Evolutionary conservation across 2,329 filamentous ascomycete species (phyloP).

Genomic region (Aspergillus alliaceus): DNA sequence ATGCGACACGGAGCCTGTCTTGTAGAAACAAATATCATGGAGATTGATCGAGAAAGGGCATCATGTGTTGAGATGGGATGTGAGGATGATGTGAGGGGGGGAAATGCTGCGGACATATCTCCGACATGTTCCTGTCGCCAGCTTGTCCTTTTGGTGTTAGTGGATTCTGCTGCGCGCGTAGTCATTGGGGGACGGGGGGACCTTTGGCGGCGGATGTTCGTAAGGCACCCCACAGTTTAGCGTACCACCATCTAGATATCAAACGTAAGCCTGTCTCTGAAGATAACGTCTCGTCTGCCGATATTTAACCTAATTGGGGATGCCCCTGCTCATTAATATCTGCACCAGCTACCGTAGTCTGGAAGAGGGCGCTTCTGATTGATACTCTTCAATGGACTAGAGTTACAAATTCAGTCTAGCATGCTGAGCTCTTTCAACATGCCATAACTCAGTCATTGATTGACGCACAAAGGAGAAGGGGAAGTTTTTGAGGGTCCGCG

Average conservation of each 20-base stretch:
- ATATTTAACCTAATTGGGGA: not conserved
- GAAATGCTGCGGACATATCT: slow-evolving; percentile 6
- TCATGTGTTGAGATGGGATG: slow-evolving; percentile 8
- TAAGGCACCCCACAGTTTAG: slow-evolving; percentile 1
- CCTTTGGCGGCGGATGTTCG: not conserved
- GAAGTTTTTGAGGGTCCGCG: not conserved
- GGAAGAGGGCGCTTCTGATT: too few relatives aligned
- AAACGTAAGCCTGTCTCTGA: not conserved
- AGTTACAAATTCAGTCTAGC: too few relatives aligned
- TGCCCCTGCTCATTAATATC: too few relatives aligned
- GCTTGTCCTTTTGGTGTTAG: slow-evolving; percentile 20
- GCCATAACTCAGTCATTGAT: too few relatives aligned
- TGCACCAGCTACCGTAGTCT: too few relatives aligned
- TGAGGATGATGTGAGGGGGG: slow-evolving; percentile 1
- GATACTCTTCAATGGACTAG: too few relatives aligned
- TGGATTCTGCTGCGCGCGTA: not conserved
- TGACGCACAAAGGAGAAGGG: not conserved
- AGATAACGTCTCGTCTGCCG: not conserved
- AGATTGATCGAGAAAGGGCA: slow-evolving; percentile 10
- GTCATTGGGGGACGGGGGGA: not conserved
- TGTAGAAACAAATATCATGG: slow-evolving; percentile 10
- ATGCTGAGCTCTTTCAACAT: too few relatives aligned
- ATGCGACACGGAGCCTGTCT: slow-evolving; percentile 21
- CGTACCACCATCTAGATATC: not conserved
- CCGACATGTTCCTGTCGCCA: slow-evolving; percentile 19